phyloP scores from a whole-genome alignment of 768 basidiomycete genomes.

The Phaeotremella skinneri region DNA sequence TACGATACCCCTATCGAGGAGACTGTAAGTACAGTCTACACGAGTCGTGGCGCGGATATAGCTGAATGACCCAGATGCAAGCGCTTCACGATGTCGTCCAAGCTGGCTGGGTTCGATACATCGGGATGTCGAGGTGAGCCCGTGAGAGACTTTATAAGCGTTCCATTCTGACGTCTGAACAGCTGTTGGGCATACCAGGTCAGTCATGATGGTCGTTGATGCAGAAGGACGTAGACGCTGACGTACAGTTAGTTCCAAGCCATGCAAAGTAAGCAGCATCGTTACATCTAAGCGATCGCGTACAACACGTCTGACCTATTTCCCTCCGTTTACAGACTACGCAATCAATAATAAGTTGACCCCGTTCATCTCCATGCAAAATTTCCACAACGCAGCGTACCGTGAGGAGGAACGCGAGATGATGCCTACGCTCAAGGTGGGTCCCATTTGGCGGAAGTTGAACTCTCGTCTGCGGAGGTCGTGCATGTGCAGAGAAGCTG shows the following conservation, averaged over 20 bases:
- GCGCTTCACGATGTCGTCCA: constrained; percentile 67
- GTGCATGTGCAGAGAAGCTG: neutral
- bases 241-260: constrained; percentile 38
- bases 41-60: neutral
- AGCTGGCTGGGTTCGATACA: constrained; percentile 62
- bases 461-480: no score
- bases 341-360: constrained; percentile 63
- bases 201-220: neutral
- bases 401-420: constrained; percentile 56
- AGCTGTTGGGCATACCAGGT: constrained; percentile 52
- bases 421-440: constrained; percentile 43
- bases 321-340: constrained; percentile 56
- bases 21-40: neutral
- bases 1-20: constrained; percentile 48
- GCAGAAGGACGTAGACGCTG: neutral
- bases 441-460: no score
- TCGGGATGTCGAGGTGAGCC: constrained; percentile 46
- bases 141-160: constrained; percentile 18
- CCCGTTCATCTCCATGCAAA: constrained; percentile 68
- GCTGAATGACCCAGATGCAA: constrained; percentile 62
- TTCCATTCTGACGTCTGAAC: neutral
- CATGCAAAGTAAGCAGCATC: constrained; percentile 41
- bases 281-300: neutral
- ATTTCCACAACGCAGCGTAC: constrained; percentile 63
- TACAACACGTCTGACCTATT: no score